phyloP scores from a whole-genome alignment of 2,329 filamentous ascomycete species.

The Cladosporium sp. region DNA sequence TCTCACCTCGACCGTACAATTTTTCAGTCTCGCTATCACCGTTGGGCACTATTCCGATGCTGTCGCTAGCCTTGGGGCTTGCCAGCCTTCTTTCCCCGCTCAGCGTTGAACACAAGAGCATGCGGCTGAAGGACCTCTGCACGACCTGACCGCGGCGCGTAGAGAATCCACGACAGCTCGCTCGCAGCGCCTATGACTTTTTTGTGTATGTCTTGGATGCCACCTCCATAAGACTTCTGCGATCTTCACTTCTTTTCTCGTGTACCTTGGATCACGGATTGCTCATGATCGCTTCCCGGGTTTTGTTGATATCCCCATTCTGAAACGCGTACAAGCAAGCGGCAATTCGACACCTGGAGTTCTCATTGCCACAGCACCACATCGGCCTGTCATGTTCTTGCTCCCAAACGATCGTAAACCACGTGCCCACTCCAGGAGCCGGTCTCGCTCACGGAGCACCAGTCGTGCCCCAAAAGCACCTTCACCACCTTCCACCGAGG shows the following conservation, averaged over 20 bases:
- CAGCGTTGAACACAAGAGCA: background rate
- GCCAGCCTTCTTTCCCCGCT: background rate
- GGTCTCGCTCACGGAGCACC: conserved; percentile 4
- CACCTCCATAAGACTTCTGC: background rate
- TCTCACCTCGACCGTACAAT: no score
- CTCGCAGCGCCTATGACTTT: no score
- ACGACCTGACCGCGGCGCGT: background rate
- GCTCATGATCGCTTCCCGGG: background rate
- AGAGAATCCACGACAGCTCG: background rate
- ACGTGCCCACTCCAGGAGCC: conserved; percentile 7
- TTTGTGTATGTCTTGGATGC: background rate
- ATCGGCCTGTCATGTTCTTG: conserved; percentile 4
- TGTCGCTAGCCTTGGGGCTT: no score
- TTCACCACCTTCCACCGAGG: conserved; percentile 3
- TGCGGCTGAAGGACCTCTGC: background rate
- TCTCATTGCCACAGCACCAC: background rate
- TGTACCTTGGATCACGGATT: background rate
- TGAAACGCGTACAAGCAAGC: no score
- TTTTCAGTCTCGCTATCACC: no score
- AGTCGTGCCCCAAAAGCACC: conserved; percentile 2
- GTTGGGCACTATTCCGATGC: no score
- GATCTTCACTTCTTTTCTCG: background rate
- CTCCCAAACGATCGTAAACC: conserved; percentile 9
- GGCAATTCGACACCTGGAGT: no score
- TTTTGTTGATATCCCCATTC: no score